Evolutionary conservation across 768 basidiomycete genomes (phyloP), one percentile per base, ranked within the genome.

Genomic region (Thelephora aurantiotincta): DNA sequence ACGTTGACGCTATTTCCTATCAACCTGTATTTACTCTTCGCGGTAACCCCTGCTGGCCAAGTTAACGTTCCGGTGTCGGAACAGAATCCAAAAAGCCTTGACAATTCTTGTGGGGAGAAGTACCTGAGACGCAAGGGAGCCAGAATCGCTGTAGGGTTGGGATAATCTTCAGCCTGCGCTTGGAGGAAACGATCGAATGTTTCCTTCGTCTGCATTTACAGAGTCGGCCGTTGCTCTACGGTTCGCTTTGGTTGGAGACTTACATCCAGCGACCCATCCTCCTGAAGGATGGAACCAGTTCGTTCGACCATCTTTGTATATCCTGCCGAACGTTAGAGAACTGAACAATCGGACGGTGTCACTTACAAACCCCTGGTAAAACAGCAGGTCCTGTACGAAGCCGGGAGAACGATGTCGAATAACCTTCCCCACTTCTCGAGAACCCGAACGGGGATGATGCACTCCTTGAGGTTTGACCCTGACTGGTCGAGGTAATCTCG

Each of bases 1-100:
- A 88, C 82, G 60, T 89, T 89, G 6, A 89, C 77, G 48, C 85
- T 87, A 60, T 89, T 90, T 14, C 87, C 87, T 47, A 89, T 80
- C 23, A 88, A 65, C 43, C 76, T 72, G 53, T 89, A 88, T 57
- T 77, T 80, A 9, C 80, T 75, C 61, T 83, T 87, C 1, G 57
- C 70, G 2, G 82, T 77, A 9, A 84, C 61, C 2, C 58, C 58
- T 6, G 60, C 53, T 3, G 85, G 84, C 83, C 85, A 90, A n/a
- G 59, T 48, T 54, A 87, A 82, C 9, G 44, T 16, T 26, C 35
- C 36, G 14, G 47, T 19, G 46, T 20, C 33, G 5, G 45, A 36
- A 11, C 51, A 46, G 51, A 88, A 81, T 47, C 70, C 67, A 56
- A 84, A 83, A 9, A 88, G 62, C 6, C 79, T 73, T 26, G 89